Evolutionary conservation across 2,329 filamentous ascomycete genomes (phyloP), one percentile per base, ranked within the genome.

Genomic region (Coniochaeta prunicola): DNA sequence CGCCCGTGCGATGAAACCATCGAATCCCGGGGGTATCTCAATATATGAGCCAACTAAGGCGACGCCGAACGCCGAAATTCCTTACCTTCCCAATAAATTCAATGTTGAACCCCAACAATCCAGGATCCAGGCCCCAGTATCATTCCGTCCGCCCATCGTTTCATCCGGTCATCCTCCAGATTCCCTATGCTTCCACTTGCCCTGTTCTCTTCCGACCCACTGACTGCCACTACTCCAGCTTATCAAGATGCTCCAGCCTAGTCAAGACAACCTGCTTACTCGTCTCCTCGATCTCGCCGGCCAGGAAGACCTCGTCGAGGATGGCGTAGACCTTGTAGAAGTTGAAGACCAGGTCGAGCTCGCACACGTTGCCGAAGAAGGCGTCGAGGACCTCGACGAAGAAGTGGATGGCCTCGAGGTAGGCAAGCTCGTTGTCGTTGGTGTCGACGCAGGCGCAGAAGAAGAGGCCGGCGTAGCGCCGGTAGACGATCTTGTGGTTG

Each of bases 401-500:
- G 80, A 99, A 99, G 77, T 99, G 94, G 70, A 99, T 97, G 7
- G 92, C 94, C 77, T 99, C 94, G 60, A 99, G 83, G 70, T 92
- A 97, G 28, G 94, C 93, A 61, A 99, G 81, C 79, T 99, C 94
- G 76, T 97, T 99, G 76, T 99, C 94, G 74, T 97, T 97, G 57
- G 93, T 96, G 76, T 99, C 94, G 71, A 99, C 94, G 76, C 94
- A 97, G 58, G 92, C 96, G 80, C 94, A 99, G 80, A 99, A 99
- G 84, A 99, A 99, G 60, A 99, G 86, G 0, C 94, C 94, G 0
- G 94, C 94, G 76, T 99, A 99, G 63, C 94, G 90, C 50, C 96
- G 89, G 79, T 99, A 99, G 58, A 99, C 91, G 68, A 99, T 90
- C 79, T 97, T 97, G 72, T 93, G 92, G 76, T 92, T 90, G 65